Conservation (phyloP, 2,329 filamentous ascomycete species). For the Pseudogymnoascus sp. region DNA sequence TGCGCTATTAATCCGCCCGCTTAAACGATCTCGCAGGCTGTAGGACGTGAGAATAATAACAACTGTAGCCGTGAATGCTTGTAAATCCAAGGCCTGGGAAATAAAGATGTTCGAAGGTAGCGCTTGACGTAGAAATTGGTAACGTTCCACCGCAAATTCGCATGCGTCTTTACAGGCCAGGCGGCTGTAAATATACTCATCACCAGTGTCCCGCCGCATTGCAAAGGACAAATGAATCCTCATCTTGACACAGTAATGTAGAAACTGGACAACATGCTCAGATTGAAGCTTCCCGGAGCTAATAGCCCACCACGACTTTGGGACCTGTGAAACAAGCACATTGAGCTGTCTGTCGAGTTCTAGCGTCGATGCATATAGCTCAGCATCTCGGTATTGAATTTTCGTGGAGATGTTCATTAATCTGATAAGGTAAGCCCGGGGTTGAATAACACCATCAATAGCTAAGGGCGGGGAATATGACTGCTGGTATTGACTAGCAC, state of each 20-base stretch:
- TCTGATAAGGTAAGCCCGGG: slow-evolving; percentile 24
- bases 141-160: slow-evolving; percentile 15
- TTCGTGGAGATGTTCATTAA: slow-evolving; percentile 25
- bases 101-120: slow-evolving; percentile 18
- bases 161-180: slow-evolving; percentile 19
- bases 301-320: slow-evolving; percentile 21
- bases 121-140: slow-evolving; percentile 16
- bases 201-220: slow-evolving; percentile 15
- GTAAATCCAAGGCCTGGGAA: slow-evolving; percentile 17
- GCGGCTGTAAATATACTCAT: slow-evolving; percentile 18
- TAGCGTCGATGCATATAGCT: slow-evolving; percentile 24
- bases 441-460: slow-evolving; percentile 23
- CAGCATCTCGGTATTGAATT: slow-evolving; percentile 25
- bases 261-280: slow-evolving; percentile 18
- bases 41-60: slow-evolving; percentile 18
- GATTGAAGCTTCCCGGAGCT: slow-evolving; percentile 12
- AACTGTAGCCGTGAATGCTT: slow-evolving; percentile 20
- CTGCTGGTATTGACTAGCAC: slow-evolving; percentile 26
- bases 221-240: slow-evolving; percentile 18
- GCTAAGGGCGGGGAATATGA: slow-evolving; percentile 19
- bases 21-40: slow-evolving; percentile 9
- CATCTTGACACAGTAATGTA: slow-evolving; percentile 18
- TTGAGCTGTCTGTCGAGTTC: slow-evolving; percentile 26
- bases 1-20: slow-evolving; percentile 11
- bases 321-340: slow-evolving; percentile 23